Percentiles rank a stretch among this genome's conserved stretches.
Evolutionary conservation across 306 rosid species (phyloP).

Genomic region (Acacia melanoxylon): DNA sequence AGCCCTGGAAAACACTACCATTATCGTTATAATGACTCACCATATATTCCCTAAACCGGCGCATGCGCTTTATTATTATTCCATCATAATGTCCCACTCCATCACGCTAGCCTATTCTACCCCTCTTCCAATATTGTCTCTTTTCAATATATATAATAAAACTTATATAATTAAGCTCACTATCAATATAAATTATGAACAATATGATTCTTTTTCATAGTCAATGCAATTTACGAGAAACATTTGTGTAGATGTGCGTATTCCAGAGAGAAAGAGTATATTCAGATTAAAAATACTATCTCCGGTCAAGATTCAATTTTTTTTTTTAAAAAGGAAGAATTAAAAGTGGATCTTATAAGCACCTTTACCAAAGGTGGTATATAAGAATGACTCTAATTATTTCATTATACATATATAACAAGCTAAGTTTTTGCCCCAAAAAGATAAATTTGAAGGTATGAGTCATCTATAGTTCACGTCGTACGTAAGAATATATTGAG

Average conservation of each 20-base stretch:
- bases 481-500: background rate
- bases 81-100: conserved; percentile 9
- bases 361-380: too few relatives aligned
- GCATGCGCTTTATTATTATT: background rate
- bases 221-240: too few relatives aligned
- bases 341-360: too few relatives aligned
- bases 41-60: conserved; percentile 23
- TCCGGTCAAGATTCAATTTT: too few relatives aligned
- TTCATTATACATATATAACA: background rate
- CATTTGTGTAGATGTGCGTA: background rate
- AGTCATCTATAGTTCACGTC: background rate
- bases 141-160: background rate
- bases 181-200: too few relatives aligned
- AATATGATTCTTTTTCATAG: too few relatives aligned
- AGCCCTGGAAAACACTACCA: conserved; percentile 22
- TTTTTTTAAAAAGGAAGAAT: too few relatives aligned
- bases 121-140: background rate
- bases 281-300: too few relatives aligned
- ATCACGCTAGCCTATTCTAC: background rate
- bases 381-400: background rate
- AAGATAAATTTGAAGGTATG: background rate
- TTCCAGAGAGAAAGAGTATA: too few relatives aligned
- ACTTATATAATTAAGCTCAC: background rate
- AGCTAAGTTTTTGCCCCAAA: background rate
- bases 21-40: background rate